Evolutionary conservation across 2,329 filamentous ascomycete genomes (phyloP).

Genomic region (Epichloe sylvatica): DNA sequence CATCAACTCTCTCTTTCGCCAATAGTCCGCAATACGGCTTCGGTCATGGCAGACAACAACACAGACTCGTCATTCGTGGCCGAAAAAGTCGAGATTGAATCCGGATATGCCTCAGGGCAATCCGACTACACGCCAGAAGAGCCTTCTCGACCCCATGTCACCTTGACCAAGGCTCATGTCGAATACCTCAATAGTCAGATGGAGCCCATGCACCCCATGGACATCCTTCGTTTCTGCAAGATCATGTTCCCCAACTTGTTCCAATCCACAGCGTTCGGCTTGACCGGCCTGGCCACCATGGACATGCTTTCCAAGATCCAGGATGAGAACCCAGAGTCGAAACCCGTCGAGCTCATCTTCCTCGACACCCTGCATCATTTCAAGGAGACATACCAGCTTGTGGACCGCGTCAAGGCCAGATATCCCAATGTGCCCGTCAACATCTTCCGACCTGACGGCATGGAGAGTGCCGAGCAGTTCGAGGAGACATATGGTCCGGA

Average conservation of each 20-base stretch:
- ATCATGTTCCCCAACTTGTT: slow-evolving; percentile 80
- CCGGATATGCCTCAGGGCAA: slow-evolving; percentile 61
- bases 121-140: slow-evolving; percentile 25
- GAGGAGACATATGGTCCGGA: slow-evolving; percentile 66
- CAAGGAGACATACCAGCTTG: slow-evolving; percentile 57
- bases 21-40: neutral
- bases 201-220: slow-evolving; percentile 75
- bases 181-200: slow-evolving; percentile 84
- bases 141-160: slow-evolving; percentile 52
- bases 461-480: slow-evolving; percentile 61
- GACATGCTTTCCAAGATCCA: slow-evolving; percentile 74
- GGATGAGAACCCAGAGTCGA: slow-evolving; percentile 45
- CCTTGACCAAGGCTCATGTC: slow-evolving; percentile 77
- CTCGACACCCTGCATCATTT: slow-evolving; percentile 78
- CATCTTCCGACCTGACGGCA: slow-evolving; percentile 74
- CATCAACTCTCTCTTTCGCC: neutral
- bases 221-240: slow-evolving; percentile 85
- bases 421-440: slow-evolving; percentile 76
- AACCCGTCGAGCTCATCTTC: slow-evolving; percentile 56
- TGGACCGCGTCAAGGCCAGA: slow-evolving; percentile 57
- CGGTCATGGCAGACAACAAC: slow-evolving; percentile 22
- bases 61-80: slow-evolving; percentile 26
- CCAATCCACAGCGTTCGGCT: slow-evolving; percentile 72
- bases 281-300: slow-evolving; percentile 68
- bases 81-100: slow-evolving; percentile 47